Conservation (phyloP, 805 yeast genomes). For the Sungouiozyma intestinalis region DNA sequence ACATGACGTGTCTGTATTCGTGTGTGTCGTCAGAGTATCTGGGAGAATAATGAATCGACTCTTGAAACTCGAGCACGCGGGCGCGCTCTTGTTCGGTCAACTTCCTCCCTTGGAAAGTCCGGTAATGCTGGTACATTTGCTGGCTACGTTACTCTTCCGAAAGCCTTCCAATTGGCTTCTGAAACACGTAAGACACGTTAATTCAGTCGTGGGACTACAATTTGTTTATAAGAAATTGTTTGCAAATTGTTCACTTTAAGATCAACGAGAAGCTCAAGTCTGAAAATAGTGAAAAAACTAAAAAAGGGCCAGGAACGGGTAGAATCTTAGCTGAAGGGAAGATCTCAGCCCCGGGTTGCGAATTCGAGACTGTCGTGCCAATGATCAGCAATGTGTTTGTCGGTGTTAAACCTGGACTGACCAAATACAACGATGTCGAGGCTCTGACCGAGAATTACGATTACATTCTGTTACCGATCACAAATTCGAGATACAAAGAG, state of each 20-base stretch:
- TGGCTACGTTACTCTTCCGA: no score
- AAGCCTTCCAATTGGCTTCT: not conserved
- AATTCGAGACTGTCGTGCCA: not conserved
- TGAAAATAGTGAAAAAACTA: no score
- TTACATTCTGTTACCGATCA: slow-evolving; percentile 42
- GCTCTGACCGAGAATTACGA: slow-evolving; percentile 31
- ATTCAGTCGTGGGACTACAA: not conserved
- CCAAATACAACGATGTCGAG: slow-evolving; percentile 16
- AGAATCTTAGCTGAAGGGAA: no score
- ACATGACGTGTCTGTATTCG: slow-evolving; percentile 93
- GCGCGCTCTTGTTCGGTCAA: slow-evolving; percentile 77
- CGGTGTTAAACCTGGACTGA: slow-evolving; percentile 38
- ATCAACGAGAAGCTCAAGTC: not conserved
- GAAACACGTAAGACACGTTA: not conserved
- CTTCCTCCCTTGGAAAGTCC: slow-evolving; percentile 42
- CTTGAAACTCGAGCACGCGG: slow-evolving; percentile 82
- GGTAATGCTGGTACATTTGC: slow-evolving; percentile 26
- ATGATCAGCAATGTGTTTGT: slow-evolving; percentile 30
- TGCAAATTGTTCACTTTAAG: not conserved
- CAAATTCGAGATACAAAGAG: slow-evolving; percentile 41
- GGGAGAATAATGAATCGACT: slow-evolving; percentile 88
- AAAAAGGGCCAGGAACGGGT: no score
- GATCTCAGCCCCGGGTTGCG: no score
- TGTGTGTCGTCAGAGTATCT: slow-evolving; percentile 80
- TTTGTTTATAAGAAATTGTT: not conserved